Percentiles rank a stretch among this genome's conserved stretches.
These are phyloP conservation scores for Scopulariopsis brevicaulis DNA, from an alignment of 2,329 filamentous ascomycete species.

Conservation along the genomic window DNA sequence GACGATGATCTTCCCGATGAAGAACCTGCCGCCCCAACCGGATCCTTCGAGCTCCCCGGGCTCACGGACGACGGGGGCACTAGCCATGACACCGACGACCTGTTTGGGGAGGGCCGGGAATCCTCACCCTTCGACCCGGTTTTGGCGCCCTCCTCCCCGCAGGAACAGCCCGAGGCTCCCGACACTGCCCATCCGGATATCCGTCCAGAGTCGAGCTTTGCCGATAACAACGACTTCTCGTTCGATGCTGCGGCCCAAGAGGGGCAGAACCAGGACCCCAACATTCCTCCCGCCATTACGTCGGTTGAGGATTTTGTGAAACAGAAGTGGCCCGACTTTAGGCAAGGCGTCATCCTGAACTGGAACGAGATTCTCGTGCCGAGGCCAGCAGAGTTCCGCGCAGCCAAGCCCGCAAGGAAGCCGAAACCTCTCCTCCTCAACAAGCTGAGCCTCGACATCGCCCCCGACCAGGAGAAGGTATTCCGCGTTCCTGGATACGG, in stretches of 20 bases:
- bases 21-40: slow-evolving; percentile 36
- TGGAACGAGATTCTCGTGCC: slow-evolving; percentile 78
- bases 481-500: slow-evolving; percentile 53
- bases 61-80: slow-evolving; percentile 49
- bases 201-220: slow-evolving; percentile 8
- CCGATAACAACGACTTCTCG: slow-evolving; percentile 16
- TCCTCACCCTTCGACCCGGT: slow-evolving; percentile 34
- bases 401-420: slow-evolving; percentile 67
- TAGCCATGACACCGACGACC: slow-evolving; percentile 51
- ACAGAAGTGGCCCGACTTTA: slow-evolving; percentile 71
- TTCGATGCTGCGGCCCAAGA: slow-evolving; percentile 28
- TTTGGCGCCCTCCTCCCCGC: slow-evolving; percentile 29
- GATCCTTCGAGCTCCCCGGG: slow-evolving; percentile 35
- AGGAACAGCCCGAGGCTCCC: background rate
- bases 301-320: slow-evolving; percentile 66
- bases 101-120: slow-evolving; percentile 52
- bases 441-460: slow-evolving; percentile 80
- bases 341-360: slow-evolving; percentile 60
- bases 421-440: slow-evolving; percentile 75
- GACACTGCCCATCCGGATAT: slow-evolving; percentile 3
- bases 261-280: slow-evolving; percentile 43
- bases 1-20: slow-evolving; percentile 87
- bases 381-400: slow-evolving; percentile 65
- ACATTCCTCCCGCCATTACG: slow-evolving; percentile 59
- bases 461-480: slow-evolving; percentile 72